Base-by-base conservation (phyloP, 2,329 filamentous ascomycete species). In the Fusarium algeriense region DNA sequence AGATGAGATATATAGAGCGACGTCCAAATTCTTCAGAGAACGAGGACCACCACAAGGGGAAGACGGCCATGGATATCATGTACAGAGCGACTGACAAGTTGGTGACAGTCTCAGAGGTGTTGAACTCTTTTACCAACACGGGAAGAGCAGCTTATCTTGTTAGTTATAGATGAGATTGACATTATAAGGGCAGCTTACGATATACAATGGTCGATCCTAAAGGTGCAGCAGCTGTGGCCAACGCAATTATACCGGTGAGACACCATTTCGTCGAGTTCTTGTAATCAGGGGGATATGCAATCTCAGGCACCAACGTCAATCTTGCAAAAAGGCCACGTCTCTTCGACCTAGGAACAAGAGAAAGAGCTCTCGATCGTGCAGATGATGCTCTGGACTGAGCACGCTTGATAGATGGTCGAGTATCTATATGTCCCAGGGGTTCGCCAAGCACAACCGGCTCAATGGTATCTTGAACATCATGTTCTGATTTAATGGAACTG, bases 191-290 rank as follows among this genome's bases (percentile, higher is more conserved):
- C 17, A 30, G 85, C 90, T 81, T 81, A 93, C 92, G 94, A 74
- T 95, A 91, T 62, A 97, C 90, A 59, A 97, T 94, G 3, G 92
- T 89, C 32, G 92, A 95, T 2, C 95, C 95, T 83, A 97, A 89
- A 0, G 95, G 95, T 2, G 92, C 93, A 1, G 89, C 92, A 17
- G 91, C 90, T 3, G 89, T 94, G 5, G 93, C 93, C 19, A 95
- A 77, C 3, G 94, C 92, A 48, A 97, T 88, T 50, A 95, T 88
- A 38, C 89, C 84, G 0, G 94, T 97, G 71, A 98, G 90, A 66
- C 89, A 87, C 94, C 94, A 97, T 88, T 97, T 97, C 17, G 89
- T 93, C 53, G 83, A 87, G 37, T 88, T 87, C 14, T 86, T 83
- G 78, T 97, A 97, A 54, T 93, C 88, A 64, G 91, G 90, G 0